These are phyloP conservation scores for Hypoxylon sp. DNA, from an alignment of 2,329 filamentous ascomycete genomes.

Conservation along the genomic window DNA sequence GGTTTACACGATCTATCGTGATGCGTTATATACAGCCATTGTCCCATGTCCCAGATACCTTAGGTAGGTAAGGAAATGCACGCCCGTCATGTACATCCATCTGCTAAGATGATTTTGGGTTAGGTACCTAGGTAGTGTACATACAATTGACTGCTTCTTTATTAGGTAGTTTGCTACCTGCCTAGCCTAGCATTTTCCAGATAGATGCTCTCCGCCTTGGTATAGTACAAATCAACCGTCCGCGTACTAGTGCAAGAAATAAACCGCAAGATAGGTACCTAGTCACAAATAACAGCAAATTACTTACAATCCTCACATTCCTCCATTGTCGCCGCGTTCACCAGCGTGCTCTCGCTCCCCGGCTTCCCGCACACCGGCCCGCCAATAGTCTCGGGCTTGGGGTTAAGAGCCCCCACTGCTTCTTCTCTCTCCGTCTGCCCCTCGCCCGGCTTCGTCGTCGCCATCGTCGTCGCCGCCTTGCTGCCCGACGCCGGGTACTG, in stretches of 20 bases:
- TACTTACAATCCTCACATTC: constrained; percentile 55
- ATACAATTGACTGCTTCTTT: neutral
- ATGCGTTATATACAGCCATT: neutral
- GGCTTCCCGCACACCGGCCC: constrained; percentile 13
- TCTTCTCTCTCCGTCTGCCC: neutral
- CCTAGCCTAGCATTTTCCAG: neutral
- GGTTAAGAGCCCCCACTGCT: constrained; percentile 3
- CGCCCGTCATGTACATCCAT: neutral
- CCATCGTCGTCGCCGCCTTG: neutral
- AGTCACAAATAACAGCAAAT: neutral
- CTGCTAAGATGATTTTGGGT: no score
- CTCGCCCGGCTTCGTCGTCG: neutral
- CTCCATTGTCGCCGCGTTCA: constrained; percentile 22
- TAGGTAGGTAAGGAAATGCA: neutral
- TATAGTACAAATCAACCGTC: neutral
- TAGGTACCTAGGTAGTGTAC: neutral
- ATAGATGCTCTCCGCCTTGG: neutral
- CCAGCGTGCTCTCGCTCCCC: constrained; percentile 21
- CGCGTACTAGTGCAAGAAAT: neutral
- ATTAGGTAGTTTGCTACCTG: neutral
- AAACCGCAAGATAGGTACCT: no score
- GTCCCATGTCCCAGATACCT: neutral
- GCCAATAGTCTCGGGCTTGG: constrained; percentile 19
- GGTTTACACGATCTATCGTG: neutral
- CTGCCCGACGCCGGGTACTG: constrained; percentile 49